Base-by-base conservation (phyloP, 805 yeast genomes). In the Yarrowia sp. region DNA sequence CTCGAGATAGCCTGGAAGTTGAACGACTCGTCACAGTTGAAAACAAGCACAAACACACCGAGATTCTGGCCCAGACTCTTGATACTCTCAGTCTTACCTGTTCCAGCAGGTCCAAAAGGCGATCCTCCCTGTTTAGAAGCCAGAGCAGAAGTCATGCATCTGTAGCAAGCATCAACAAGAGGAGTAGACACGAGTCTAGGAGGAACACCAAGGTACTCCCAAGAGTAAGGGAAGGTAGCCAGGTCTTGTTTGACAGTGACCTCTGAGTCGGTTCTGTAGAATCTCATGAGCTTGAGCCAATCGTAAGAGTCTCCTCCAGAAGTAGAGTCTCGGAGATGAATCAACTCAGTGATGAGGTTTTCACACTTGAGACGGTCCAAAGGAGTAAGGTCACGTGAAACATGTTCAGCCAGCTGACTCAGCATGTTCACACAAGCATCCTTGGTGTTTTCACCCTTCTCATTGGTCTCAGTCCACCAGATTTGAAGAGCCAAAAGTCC, bases 31-130 rank as follows among this genome's bases (percentile, higher is more conserved):
- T 93, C 98, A 77, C 98, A 93, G 72, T 91, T 87, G 74, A 93
- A 92, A 0, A 93, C 97, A 10, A 89, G 74, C 0, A 91, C 97
- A 83, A 85, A 83, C 66, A 85, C 81, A 8, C 98, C 98, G 8
- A 93, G 76, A 42, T 84, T 84, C 45, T 85, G 85, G 1, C 95
- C 97, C 35, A 92, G 77, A 0, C 96, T 89, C 73, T 93, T 93
- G 31, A 93, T 81, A 0, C 96, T 82, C 73, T 93, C 98, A 0
- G 98, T 93, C 72, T 93, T 93, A 68, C 98, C 98, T 0, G 98
- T 93, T 45, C 98, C 98, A 2, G 98, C 97, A 1, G 98, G 98
- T 0, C 98, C 98, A 74, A 88, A 86, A 0, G 96, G 88, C 1
- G 96, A 88, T 0, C 96, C 96, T n/a, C 98, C 98, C 8, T 85